Percentiles rank a stretch among this genome's conserved stretches.
Conservation (phyloP, 352 stramenopile genomes). For the Paralagenidium karlingii region DNA sequence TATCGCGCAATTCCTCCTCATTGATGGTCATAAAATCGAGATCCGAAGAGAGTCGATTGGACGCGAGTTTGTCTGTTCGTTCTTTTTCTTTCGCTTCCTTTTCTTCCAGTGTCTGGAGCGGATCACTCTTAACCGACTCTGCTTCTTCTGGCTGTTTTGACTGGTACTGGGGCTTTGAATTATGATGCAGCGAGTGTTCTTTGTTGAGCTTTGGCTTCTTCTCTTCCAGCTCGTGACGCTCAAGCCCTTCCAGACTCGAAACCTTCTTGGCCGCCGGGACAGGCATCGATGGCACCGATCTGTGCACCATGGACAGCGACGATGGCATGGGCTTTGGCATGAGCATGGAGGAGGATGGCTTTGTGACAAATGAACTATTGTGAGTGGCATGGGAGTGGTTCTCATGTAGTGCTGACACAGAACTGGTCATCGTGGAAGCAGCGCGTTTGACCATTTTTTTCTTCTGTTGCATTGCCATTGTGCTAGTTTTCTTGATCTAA, state of each 20-base stretch:
- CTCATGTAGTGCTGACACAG: conserved; percentile 11
- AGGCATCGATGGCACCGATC: neutral
- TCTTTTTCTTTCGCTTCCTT: too few species aligned
- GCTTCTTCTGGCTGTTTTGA: neutral
- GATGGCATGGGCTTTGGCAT: too few species aligned
- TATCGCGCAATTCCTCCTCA: conserved; percentile 29
- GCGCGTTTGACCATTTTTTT: conserved; percentile 25
- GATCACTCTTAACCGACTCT: neutral
- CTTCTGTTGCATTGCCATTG: too few species aligned
- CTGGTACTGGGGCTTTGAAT: neutral
- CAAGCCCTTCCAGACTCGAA: too few species aligned
- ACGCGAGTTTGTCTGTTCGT: too few species aligned
- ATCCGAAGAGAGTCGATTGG: neutral
- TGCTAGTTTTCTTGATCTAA: too few species aligned
- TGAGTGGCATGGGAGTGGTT: conserved; percentile 4
- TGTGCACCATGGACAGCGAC: conserved; percentile 3
- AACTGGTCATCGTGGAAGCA: conserved; percentile 3
- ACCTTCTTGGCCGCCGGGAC: neutral
- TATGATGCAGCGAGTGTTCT: too few species aligned
- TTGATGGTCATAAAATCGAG: conserved; percentile 1
- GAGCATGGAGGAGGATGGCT: conserved; percentile 6
- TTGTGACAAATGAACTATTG: conserved; percentile 4
- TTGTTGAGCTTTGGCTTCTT: too few species aligned
- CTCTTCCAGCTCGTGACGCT: too few species aligned
- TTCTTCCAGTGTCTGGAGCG: neutral